Evolutionary conservation across 1,284 basidiomycete species (phyloP).

Genomic region (Coniferiporia sulphurascens): DNA sequence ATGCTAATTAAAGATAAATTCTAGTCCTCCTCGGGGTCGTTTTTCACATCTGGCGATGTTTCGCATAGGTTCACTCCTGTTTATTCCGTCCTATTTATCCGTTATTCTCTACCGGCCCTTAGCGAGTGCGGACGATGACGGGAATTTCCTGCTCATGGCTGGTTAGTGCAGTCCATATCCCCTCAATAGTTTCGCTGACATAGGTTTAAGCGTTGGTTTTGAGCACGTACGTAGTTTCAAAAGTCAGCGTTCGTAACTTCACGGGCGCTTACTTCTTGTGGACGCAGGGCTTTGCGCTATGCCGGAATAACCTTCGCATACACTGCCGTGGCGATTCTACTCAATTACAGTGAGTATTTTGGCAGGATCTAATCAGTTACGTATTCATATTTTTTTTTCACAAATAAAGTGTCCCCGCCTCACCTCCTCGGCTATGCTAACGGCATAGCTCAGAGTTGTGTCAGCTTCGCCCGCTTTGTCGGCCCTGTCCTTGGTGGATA

Average conservation of each 20-base stretch:
- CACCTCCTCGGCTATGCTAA: slow-evolving; percentile 72
- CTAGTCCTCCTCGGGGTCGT: slow-evolving; percentile 63
- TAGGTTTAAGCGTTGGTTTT: slow-evolving; percentile 48
- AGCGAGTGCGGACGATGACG: slow-evolving; percentile 54
- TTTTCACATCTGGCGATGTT: slow-evolving; percentile 85
- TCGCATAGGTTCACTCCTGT: slow-evolving; percentile 69
- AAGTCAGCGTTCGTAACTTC: not conserved
- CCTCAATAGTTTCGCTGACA: not conserved
- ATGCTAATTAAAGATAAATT: not conserved
- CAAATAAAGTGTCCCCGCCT: slow-evolving; percentile 68
- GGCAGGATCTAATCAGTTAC: not conserved
- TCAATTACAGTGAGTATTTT: slow-evolving; percentile 69
- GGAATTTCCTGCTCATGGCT: slow-evolving; percentile 66
- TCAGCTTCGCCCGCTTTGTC: slow-evolving; percentile 73
- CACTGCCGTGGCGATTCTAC: slow-evolving; percentile 70
- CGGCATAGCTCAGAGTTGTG: slow-evolving; percentile 79
- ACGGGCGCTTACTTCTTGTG: slow-evolving; percentile 10
- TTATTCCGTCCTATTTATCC: slow-evolving; percentile 73
- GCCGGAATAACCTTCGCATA: slow-evolving; percentile 76
- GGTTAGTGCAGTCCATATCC: slow-evolving; percentile 38
- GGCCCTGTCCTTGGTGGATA: slow-evolving; percentile 77
- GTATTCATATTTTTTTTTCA: not conserved
- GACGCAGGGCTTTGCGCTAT: slow-evolving; percentile 60
- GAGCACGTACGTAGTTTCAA: slow-evolving; percentile 58
- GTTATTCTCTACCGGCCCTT: slow-evolving; percentile 67